Percentiles rank a stretch among this genome's conserved stretches.
phyloP scores from a whole-genome alignment of 2,329 filamentous ascomycete species.

The Diaporthe humulicola region DNA sequence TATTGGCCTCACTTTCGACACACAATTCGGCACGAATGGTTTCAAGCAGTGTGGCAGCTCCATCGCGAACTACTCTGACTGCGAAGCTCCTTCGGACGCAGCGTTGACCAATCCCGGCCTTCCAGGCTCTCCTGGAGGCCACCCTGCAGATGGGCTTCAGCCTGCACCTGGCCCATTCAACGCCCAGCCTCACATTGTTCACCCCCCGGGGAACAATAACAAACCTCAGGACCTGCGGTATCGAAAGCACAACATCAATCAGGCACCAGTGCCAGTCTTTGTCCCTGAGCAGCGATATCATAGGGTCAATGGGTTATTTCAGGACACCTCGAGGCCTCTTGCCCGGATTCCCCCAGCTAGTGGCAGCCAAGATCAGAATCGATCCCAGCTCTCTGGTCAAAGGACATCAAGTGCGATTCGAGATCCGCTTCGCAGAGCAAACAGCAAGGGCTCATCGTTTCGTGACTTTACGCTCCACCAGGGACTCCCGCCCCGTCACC shows the following conservation, averaged over 20 bases:
- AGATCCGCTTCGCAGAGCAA: background rate
- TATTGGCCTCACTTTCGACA: conserved; percentile 24
- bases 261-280: conserved; percentile 43
- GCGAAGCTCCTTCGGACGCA: conserved; percentile 34
- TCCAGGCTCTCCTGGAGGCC: background rate
- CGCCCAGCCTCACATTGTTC: conserved; percentile 26
- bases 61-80: conserved; percentile 46
- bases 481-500: conserved; percentile 1
- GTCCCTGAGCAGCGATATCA: conserved; percentile 48
- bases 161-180: background rate
- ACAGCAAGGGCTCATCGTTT: conserved; percentile 5
- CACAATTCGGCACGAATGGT: background rate
- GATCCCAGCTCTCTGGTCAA: background rate
- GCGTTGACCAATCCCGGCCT: background rate
- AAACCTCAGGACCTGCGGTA: conserved; percentile 41
- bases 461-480: conserved; percentile 3
- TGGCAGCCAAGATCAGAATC: background rate
- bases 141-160: background rate
- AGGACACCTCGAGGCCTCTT: conserved; percentile 39
- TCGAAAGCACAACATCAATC: conserved; percentile 30
- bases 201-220: conserved; percentile 35
- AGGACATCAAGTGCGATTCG: background rate
- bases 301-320: conserved; percentile 49
- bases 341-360: background rate
- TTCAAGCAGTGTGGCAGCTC: conserved; percentile 37